A percentile compares a stretch with the other conserved stretches of the same genome.
phyloP scores from a whole-genome alignment of 306 rosid species.

The Prunus dulcis region DNA sequence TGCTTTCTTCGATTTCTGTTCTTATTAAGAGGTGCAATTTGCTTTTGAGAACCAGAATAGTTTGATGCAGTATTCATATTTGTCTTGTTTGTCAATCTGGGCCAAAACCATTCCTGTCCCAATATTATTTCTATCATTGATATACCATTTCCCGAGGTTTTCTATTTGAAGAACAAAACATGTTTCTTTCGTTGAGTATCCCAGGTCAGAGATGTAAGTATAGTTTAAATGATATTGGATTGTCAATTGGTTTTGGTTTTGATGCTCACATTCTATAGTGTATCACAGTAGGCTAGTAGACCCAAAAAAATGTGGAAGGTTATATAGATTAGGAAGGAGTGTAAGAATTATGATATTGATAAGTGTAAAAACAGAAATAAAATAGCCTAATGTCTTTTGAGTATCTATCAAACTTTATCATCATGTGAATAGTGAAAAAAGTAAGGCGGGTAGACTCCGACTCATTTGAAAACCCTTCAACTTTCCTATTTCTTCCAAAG shows the following conservation, averaged over 20 bases:
- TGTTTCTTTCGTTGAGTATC: not conserved
- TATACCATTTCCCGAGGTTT: not conserved
- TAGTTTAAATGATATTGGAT: too few relatives aligned
- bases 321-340: not conserved
- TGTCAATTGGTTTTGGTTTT: not conserved
- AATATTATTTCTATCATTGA: not conserved
- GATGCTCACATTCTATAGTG: too few relatives aligned
- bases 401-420: not conserved
- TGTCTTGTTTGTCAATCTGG: not conserved
- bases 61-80: not conserved
- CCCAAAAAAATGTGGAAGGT: not conserved
- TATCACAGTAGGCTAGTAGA: too few relatives aligned
- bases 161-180: not conserved
- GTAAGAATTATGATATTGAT: not conserved
- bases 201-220: too few relatives aligned
- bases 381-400: not conserved
- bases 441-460: not conserved
- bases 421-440: not conserved
- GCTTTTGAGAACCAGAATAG: not conserved
- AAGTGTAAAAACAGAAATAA: not conserved
- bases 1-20: not conserved
- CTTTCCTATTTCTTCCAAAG: too few relatives aligned
- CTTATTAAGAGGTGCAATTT: not conserved
- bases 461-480: not conserved
- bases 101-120: not conserved